Evolutionary conservation across 441 rosid genomes (phyloP), one percentile per base, ranked within the genome.

Genomic region (Sinapis alba): DNA sequence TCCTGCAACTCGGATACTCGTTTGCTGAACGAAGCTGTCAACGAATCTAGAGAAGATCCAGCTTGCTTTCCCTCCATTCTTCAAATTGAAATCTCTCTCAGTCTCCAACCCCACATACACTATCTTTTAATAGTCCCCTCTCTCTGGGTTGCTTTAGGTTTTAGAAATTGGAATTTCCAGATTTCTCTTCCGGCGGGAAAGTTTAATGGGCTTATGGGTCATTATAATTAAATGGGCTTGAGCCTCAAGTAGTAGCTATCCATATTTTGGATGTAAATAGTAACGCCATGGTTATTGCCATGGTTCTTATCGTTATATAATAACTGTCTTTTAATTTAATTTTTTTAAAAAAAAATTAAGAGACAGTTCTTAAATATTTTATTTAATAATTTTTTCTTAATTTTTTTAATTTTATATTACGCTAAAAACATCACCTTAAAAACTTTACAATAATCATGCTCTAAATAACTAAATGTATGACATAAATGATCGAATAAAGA

Each of bases 1-100:
- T 93, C 92, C 71, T 95, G 95, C 19, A 93, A 85, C 82, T 90
- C 92, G 18, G 87, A 73, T 67, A 93, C 87, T 21, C 95, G 89
- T 72, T 89, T 70, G 71, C 88, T 85, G 71, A 95, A 90, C 13
- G 96, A 83, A 58, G 85, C 72, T 1, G 90, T 85, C 63, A 95
- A 79, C 41, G 87, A 81, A 76, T 93, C 97, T 1, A 93, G 86
- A 28, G 92, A 80, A 1, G 92, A 75, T 34, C 96, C 96, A 8
- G 91, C 92, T 72, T 86, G 80, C 71, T 85, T 85, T 70, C 19
- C 79, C 19, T 84, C 97, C 96, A 89, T 92, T 61, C 62, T 77
- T 63, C 71, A 47, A 18, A 26, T 58, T 45, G 47, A 47, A 20
- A 62, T 38, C 18, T 15, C 50, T 41, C 53, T 45, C 26, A 43